Base-by-base conservation (phyloP, 169 alveolate species). In the Eimeria mitis region DNA sequence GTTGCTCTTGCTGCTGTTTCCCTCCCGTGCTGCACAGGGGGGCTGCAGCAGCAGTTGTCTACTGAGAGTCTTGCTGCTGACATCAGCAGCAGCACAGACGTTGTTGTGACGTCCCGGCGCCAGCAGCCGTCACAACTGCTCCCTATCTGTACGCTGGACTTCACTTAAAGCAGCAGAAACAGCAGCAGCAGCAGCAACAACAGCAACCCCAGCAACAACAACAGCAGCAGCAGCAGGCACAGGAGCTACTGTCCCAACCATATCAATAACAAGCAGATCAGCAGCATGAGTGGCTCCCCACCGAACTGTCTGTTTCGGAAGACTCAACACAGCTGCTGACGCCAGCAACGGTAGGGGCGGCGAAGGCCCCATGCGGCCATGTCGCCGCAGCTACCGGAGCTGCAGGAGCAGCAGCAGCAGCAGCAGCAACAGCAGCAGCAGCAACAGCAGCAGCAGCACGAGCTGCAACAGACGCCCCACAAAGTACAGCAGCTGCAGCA, bases 291-390 rank as follows among this genome's bases (percentile, higher is more conserved):
- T 37, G 56, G 11, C n/a, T 37, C 54, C 25, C 37, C 54, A 73
- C 28, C 56, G 34, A 23, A 31, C n/a, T 42, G 47, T 40, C 37
- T 73, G 56, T 8, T 19, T 37, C 54, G 3, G 40, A 63, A 40
- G 73, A 1, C 21, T 63, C 34, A 25, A 28, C 28, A 73, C 56
- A 37, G 83, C 56, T 42, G 54, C 54, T 73, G 54, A 42, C 19
- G 79, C 21, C 37, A 5, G 19, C 47, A 16, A 19, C 56, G n/a
- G n/a, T 34, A 23, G 83, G 83, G 83, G 52, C 83, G 8, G 19
- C 21, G 34, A 70, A 40, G 31, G 31, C 83, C 56, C 83, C 56
- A 23, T 73, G 83, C 83, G 83, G 56, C 83, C 83, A 73, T 73
- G 83, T 40, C 83, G 31, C 34, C 21, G 56, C 83, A 37, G 47